Base-by-base conservation (phyloP, 441 rosid genomes). In the Erysimum cheiri region DNA sequence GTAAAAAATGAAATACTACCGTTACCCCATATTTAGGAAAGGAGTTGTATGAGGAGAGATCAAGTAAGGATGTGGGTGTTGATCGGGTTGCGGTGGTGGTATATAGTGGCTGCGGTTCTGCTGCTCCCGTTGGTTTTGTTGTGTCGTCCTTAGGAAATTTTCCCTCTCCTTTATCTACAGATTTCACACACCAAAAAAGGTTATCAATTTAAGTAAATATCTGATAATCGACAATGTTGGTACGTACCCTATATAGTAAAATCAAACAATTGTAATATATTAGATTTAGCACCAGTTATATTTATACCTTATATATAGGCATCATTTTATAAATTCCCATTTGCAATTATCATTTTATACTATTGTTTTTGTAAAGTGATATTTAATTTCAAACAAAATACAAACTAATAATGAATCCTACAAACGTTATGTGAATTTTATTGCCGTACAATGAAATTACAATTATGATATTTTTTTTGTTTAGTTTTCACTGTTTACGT, bases 111-210 rank as follows among this genome's bases (percentile, higher is more conserved):
- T 73, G 65, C 71, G 78, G 72, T 75, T 72, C 77, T 81, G 95
- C 59, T 78, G 85, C 65, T 80, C 87, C 91, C 91, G 81, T 29
- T 79, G 85, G 8, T 80, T 75, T 39, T 85, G 88, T 49, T 86
- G 89, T 43, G n/a, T n/a, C n/a, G 85, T 84, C 72, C 39, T 52
- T 9, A 79, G 47, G 5, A 77, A 84, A 77, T 78, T 84, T 76
- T 87, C 93, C 76, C 80, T 90, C 79, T 90, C 96, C 72, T 84
- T 86, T 67, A 90, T 87, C 98, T 91, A 39, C 35, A 57, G 3
- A 55, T 62, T 68, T 6, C 32, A 69, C 26, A 69, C 24, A 49
- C 26, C 26, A 6, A 41, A 13, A 28, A 12, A 8, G 0, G 15
- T 24, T 50, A 28, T 36, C 8, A 37, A 64, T 29, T 35, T 3